phyloP scores from a whole-genome alignment of 192 early-diverging fungal species.

The Gigaspora rosea region DNA sequence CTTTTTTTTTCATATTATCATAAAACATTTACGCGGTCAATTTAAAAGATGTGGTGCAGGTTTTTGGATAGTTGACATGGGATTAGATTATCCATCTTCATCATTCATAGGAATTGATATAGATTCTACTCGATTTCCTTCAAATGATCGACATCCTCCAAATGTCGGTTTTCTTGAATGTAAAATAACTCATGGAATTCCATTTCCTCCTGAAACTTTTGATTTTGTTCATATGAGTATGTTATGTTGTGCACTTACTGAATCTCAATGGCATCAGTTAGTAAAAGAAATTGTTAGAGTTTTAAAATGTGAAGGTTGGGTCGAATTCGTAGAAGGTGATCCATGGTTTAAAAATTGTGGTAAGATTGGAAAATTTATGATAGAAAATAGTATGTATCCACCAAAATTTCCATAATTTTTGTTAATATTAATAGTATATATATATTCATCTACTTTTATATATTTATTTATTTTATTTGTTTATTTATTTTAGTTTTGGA shows the following conservation, averaged over 20 bases:
- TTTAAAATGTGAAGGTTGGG: conserved; percentile 56
- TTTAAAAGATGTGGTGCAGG: conserved; percentile 30
- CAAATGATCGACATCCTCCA: conserved; percentile 35
- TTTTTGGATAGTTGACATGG: conserved; percentile 50
- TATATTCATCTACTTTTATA: too few species aligned
- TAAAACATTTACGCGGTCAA: too few species aligned
- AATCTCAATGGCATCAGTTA: conserved; percentile 47
- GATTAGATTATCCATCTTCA: conserved; percentile 44
- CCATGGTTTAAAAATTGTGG: too few species aligned
- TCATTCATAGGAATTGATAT: conserved; percentile 55
- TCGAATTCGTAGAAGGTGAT: conserved; percentile 42
- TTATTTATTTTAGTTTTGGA: too few species aligned
- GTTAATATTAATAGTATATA: too few species aligned
- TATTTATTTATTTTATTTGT: too few species aligned
- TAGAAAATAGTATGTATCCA: too few species aligned
- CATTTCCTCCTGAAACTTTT: conserved; percentile 55
- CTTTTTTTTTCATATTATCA: too few species aligned
- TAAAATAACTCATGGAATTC: conserved; percentile 37
- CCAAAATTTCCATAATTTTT: too few species aligned
- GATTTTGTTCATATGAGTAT: conserved; percentile 55
- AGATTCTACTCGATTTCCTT: conserved; percentile 38
- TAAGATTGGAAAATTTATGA: too few species aligned
- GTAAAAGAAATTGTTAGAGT: conserved; percentile 52
- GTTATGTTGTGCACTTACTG: conserved; percentile 43
- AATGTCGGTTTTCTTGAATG: conserved; percentile 43